Evolutionary conservation across 345 rosid species (phyloP).

Genomic region (Salix brachista): DNA sequence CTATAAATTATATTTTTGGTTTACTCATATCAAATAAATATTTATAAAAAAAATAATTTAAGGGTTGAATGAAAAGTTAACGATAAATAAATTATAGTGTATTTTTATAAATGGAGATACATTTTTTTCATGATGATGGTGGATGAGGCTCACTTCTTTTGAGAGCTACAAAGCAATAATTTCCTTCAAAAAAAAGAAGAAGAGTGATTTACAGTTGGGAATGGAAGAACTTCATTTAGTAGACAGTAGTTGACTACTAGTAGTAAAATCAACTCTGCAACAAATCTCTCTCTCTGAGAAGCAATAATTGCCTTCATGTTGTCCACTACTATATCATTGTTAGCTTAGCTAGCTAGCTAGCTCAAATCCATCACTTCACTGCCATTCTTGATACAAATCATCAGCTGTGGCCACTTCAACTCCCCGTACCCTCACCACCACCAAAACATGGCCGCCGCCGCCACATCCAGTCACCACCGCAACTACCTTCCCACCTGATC

Average conservation of each 20-base stretch:
- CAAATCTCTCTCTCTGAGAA: background rate
- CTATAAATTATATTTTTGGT: too few species aligned
- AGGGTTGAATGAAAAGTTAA: too few species aligned
- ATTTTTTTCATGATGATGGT: too few species aligned
- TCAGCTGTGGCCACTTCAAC: conserved; percentile 30
- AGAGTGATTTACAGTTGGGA: background rate
- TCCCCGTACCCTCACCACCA: conserved; percentile 3
- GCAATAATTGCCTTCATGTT: conserved; percentile 3
- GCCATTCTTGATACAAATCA: background rate
- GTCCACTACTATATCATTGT: background rate
- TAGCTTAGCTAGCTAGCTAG: background rate
- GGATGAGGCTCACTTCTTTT: background rate
- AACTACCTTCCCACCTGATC: conserved; percentile 25
- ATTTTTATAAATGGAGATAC: too few species aligned
- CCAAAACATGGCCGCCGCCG: conserved; percentile 12
- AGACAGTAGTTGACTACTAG: background rate
- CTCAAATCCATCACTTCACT: background rate
- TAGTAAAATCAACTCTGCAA: background rate
- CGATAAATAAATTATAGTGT: too few species aligned
- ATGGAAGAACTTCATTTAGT: background rate
- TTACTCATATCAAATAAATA: too few species aligned
- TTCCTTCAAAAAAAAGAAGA: background rate
- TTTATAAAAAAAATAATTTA: too few species aligned
- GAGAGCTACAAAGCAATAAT: background rate
- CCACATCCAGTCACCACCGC: conserved; percentile 2